These are phyloP conservation scores for Phytophthora pseudosyringae DNA, from an alignment of 352 stramenopile species.

Conservation along the genomic window DNA sequence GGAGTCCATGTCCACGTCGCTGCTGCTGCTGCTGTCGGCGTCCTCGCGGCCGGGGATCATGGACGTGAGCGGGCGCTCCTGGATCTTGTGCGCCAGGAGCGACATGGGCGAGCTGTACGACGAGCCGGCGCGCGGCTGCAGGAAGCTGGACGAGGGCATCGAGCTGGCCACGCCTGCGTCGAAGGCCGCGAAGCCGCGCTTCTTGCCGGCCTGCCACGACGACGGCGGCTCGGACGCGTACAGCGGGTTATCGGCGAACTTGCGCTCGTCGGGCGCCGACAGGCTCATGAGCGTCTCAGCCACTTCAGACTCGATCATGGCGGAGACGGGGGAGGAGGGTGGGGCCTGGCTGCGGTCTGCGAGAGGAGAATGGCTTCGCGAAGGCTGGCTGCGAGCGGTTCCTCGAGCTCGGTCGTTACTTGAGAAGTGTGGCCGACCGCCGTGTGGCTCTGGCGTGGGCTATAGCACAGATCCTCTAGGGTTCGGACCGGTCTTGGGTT, in stretches of 20 bases:
- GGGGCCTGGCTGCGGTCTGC: conserved; percentile 9
- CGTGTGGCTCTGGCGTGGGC: conserved; percentile 23
- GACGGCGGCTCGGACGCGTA: conserved; percentile 57
- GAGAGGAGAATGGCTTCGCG: conserved; percentile 9
- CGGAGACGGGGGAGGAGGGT: not conserved
- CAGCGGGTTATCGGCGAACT: conserved; percentile 62
- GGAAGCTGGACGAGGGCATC: conserved; percentile 58
- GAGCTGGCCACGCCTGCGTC: conserved; percentile 48
- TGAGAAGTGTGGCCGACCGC: conserved; percentile 23
- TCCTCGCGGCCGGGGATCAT: conserved; percentile 62
- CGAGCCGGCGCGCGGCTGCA: conserved; percentile 35
- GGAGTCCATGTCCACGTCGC: conserved; percentile 62
- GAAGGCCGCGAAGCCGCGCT: conserved; percentile 57
- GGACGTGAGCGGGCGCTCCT: conserved; percentile 69
- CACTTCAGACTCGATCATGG: conserved; percentile 77
- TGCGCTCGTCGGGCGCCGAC: conserved; percentile 75
- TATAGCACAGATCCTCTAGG: conserved; percentile 25
- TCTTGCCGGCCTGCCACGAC: conserved; percentile 61
- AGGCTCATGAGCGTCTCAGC: conserved; percentile 85
- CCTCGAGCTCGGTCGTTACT: conserved; percentile 28
- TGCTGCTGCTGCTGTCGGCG: conserved; percentile 51
- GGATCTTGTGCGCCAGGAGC: conserved; percentile 63
- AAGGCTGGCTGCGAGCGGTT: conserved; percentile 7
- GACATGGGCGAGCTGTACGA: conserved; percentile 39
- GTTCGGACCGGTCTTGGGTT: conserved; percentile 25